Conservation (phyloP, 2,329 filamentous ascomycete genomes). For the Allantophomopsis lycopodina region DNA sequence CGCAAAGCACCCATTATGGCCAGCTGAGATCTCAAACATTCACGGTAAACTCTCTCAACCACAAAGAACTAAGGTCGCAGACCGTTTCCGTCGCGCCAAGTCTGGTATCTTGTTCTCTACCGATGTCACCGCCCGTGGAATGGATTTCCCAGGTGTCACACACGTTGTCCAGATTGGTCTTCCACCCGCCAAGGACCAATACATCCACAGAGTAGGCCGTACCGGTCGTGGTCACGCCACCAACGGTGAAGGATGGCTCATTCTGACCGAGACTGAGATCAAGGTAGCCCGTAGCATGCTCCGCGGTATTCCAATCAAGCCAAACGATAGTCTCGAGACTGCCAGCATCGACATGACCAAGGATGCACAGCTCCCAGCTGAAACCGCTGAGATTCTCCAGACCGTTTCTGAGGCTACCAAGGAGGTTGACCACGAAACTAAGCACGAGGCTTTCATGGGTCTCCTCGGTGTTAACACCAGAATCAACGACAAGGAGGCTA, state of each 20-base stretch:
- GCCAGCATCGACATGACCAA: constrained; percentile 18
- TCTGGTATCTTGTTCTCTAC: constrained; percentile 62
- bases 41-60: constrained; percentile 66
- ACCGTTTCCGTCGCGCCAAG: constrained; percentile 51
- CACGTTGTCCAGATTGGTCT: constrained; percentile 63
- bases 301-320: constrained; percentile 13
- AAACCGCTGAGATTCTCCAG: constrained; percentile 11
- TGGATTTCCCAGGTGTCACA: constrained; percentile 71
- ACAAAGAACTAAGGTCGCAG: constrained; percentile 54
- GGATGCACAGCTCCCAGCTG: constrained; percentile 17
- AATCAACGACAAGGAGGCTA: not conserved
- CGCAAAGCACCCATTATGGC: constrained; percentile 12
- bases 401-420: constrained; percentile 15
- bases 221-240: constrained; percentile 60
- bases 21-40: constrained; percentile 32
- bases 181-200: constrained; percentile 51
- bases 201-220: constrained; percentile 65
- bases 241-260: constrained; percentile 44
- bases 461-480: constrained; percentile 5
- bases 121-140: constrained; percentile 69
- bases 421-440: constrained; percentile 10
- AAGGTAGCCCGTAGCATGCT: constrained; percentile 9
- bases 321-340: constrained; percentile 11
- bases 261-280: constrained; percentile 11
- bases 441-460: constrained; percentile 14